Base-by-base conservation (phyloP, 2,329 filamentous ascomycete species). In the Achaetomium macrosporum region DNA sequence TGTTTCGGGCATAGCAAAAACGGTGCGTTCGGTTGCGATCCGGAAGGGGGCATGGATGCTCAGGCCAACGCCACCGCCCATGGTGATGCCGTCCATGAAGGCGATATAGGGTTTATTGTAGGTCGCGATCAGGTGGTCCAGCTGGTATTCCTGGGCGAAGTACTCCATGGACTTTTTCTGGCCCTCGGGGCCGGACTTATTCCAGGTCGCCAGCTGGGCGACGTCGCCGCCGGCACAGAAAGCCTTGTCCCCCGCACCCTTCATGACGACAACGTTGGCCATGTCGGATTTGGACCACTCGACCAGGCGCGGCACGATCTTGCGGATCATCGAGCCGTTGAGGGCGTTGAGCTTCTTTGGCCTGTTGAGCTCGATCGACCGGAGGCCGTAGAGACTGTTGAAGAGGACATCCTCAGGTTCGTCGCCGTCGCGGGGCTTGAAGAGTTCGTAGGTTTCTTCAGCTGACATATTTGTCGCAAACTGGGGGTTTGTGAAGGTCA, bases 1-100 rank as follows among this genome's bases (percentile, higher is more conserved):
- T 4, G 93, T 99, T 74, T 99, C 93, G 30, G 93, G 93, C 93
- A 99, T 99, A 62, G 95, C 91, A 65, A 99, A 97, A 44, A 95
- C 73, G 6, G 93, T 99, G 66, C 86, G 87, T 73, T 99, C 93
- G 2, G 93, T 99, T 36, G 93, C 93, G 66, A 99, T 95, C 56
- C 93, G 81, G 78, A 99, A 92, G 3, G 93, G 95, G 2, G 93
- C 92, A 71, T 99, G 95, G 48, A 96, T 82, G 69, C 88, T 95
- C 52, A 99, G 80, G 7, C 93, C 93, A 49, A 97, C 93, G 60
- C 93, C 93, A 51, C 93, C 93, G 51, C 93, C 93, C 93, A 99
- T 99, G 48, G 95, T 99, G 69, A 96, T 88, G 55, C 93, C 93
- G 66, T 99, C 93, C 85, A 99, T 95, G 66, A 97, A 87, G 31